Conservation (phyloP, 345 rosid species). For the Cochlearia excelsa region DNA sequence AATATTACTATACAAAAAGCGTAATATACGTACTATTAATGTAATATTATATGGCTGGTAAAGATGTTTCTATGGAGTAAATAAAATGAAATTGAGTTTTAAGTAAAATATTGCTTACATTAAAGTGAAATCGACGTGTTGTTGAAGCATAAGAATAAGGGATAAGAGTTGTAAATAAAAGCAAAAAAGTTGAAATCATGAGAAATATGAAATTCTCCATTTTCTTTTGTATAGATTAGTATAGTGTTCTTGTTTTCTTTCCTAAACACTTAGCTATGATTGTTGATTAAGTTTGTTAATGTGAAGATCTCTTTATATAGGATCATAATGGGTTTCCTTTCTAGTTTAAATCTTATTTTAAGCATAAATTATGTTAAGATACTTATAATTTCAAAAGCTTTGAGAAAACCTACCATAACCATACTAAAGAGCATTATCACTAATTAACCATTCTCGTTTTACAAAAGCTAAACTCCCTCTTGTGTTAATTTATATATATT, state of each 20-base stretch:
- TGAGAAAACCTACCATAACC: constrained; percentile 1
- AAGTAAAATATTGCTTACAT: constrained; percentile 28
- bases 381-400: constrained; percentile 3
- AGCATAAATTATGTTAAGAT: constrained; percentile 2
- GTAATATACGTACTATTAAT: neutral
- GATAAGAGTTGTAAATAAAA: constrained; percentile 25
- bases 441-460: constrained; percentile 1
- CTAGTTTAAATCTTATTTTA: constrained; percentile 10
- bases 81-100: neutral
- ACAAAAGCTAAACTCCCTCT: constrained; percentile 12
- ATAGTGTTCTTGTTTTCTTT: neutral
- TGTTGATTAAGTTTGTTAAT: constrained; percentile 9
- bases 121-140: constrained; percentile 47
- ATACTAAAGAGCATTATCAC: neutral
- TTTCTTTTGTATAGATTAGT: neutral
- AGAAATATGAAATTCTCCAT: constrained; percentile 20
- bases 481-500: neutral
- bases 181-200: constrained; percentile 21
- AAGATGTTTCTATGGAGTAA: neutral
- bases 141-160: constrained; percentile 32
- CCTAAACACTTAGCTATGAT: constrained; percentile 9
- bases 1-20: neutral
- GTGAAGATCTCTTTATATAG: constrained; percentile 28
- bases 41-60: too few species aligned
- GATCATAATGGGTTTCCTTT: constrained; percentile 11